phyloP scores from a whole-genome alignment of 2,329 filamentous ascomycete genomes.

The Trichoderma sp. region DNA sequence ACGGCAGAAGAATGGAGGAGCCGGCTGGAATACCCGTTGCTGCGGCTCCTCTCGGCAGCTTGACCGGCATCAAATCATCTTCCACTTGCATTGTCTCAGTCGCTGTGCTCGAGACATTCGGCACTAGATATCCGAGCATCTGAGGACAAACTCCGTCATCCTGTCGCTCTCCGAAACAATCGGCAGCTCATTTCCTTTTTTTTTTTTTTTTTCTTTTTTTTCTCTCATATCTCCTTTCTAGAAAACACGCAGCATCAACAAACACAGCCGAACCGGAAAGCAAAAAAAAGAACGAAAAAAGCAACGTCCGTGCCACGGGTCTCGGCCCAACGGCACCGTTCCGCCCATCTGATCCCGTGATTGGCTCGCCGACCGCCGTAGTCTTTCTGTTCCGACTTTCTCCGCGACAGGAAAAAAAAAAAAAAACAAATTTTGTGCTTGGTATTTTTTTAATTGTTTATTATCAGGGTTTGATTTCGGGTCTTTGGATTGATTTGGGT shows the following conservation, averaged over 20 bases:
- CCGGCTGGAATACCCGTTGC: background rate
- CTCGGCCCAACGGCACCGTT: slow-evolving; percentile 24
- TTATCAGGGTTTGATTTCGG: background rate
- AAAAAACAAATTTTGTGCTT: background rate
- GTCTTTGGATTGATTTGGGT: background rate
- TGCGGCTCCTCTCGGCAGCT: slow-evolving; percentile 10
- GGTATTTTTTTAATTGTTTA: too few species aligned
- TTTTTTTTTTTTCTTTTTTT: background rate
- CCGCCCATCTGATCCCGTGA: slow-evolving; percentile 4
- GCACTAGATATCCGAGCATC: slow-evolving; percentile 10
- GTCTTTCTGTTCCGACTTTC: slow-evolving; percentile 22
- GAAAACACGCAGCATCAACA: background rate
- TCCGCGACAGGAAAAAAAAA: too few species aligned
- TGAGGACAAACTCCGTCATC: slow-evolving; percentile 10
- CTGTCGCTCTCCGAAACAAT: background rate
- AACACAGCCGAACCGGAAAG: too few species aligned
- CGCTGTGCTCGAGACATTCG: background rate
- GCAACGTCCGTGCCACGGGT: slow-evolving; percentile 5
- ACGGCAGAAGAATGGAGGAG: background rate
- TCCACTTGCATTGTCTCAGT: background rate
- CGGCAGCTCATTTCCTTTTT: background rate
- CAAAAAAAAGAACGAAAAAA: background rate
- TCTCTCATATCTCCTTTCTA: too few species aligned
- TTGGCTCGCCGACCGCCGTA: slow-evolving; percentile 16
- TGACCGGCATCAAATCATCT: background rate